These are phyloP conservation scores for Pontederia crassipes DNA, from an alignment of 176 grass and related monocot genomes.

Conservation along the genomic window DNA sequence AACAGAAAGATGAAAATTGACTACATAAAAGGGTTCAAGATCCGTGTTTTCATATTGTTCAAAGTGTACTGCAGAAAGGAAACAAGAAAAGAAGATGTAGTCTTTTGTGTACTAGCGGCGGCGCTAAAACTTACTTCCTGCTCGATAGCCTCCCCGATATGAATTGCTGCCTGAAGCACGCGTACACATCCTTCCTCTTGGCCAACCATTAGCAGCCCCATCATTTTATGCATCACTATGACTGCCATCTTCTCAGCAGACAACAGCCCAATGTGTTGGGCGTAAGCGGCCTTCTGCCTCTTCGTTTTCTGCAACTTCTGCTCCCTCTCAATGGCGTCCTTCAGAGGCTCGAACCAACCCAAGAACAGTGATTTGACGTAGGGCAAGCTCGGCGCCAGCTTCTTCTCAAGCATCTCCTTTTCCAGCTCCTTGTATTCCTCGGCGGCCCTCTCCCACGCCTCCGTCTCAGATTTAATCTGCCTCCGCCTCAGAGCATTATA, in stretches of 20 bases:
- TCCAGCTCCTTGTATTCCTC: constrained; percentile 87
- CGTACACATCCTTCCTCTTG: constrained; percentile 56
- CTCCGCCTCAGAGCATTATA: constrained; percentile 48
- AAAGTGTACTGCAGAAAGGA: neutral
- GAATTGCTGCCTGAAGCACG: constrained; percentile 54
- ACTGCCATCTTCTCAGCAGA: constrained; percentile 87
- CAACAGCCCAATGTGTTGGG: constrained; percentile 53
- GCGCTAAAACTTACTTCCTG: constrained; percentile 42
- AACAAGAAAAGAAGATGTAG: neutral
- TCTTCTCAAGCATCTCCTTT: constrained; percentile 86
- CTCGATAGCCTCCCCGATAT: constrained; percentile 72
- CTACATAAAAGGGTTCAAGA: too few species aligned
- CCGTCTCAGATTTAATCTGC: constrained; percentile 83
- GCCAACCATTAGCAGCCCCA: constrained; percentile 61
- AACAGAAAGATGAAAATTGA: too few species aligned
- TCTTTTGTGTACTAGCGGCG: neutral
- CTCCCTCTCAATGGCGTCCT: constrained; percentile 63
- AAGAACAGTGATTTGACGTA: constrained; percentile 81
- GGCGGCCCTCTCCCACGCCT: constrained; percentile 72
- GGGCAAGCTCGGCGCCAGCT: constrained; percentile 66
- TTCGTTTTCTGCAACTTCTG: constrained; percentile 46
- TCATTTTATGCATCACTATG: constrained; percentile 95
- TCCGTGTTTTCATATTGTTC: neutral
- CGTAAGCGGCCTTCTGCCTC: constrained; percentile 56
- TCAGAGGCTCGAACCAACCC: constrained; percentile 88